Evolutionary conservation across 2,329 filamentous ascomycete species (phyloP), one percentile per base, ranked within the genome.

Genomic region (Paraconiothyrium brasiliense): DNA sequence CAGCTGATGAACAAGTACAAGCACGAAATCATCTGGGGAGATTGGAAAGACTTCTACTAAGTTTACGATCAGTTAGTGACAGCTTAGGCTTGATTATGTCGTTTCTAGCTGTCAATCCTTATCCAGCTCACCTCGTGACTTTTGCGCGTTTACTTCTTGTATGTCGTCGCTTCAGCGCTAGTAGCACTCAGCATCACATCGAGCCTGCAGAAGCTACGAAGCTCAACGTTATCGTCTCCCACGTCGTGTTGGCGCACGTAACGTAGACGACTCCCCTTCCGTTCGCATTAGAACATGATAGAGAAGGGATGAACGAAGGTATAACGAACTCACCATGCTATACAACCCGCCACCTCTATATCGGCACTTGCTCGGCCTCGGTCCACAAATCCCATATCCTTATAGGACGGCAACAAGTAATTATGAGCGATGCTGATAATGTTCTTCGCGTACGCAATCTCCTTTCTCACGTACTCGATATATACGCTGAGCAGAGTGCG

Each of bases 1-100:
- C 60, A 70, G 49, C 67, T 80, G 30, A 80, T 80, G 78, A 67
- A 68, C 43, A 77, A 80, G 66, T 80, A 80, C 54, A 65, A 76
- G 44, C 30, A 58, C 8, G 61, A 74, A 5, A 74, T 78, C 27
- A 70, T 71, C 1, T 78, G 74, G 74, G 75, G 75, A 1, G 69
- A 78, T 57, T 75, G 70, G 72, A 70, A 70, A 46, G 63, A 72
- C 0, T 71, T 77, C 32, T 76, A 73, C 32, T 60, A 37, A 52
- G 11, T 22, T 13, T 43, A 10, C 6, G 16, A 4, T 14, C 13
- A 20, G 13, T 5, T 7, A 7, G 13, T 41, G 39, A 14, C 39
- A 8, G 16, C 16, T 41, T n/a, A 14, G 14, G 13, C 14, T 16
- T 41, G 35, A 6, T 14, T 16, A 41, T 41, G 43, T 24, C 43